These are phyloP conservation scores for Podaxis rugospora DNA, from an alignment of 768 basidiomycete genomes.

Conservation along the genomic window DNA sequence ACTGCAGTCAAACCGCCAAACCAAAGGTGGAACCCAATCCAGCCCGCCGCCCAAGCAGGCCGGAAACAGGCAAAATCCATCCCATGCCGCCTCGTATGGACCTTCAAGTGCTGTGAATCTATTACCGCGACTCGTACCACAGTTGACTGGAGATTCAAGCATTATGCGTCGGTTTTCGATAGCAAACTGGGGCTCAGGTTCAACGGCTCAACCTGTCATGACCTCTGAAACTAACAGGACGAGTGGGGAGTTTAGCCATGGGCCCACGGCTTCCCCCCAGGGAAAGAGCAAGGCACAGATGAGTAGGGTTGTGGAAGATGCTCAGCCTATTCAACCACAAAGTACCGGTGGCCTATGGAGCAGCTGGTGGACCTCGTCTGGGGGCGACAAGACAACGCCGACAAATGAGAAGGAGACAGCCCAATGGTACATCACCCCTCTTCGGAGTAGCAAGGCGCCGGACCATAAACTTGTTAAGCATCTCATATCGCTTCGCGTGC, in stretches of 20 bases:
- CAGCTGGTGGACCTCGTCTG: slow-evolving; percentile 72
- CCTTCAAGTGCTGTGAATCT: slow-evolving; percentile 53
- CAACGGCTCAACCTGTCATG: slow-evolving; percentile 30
- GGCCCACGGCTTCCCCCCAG: slow-evolving; percentile 14
- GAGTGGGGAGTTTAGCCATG: slow-evolving; percentile 32
- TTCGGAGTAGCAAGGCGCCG: slow-evolving; percentile 48
- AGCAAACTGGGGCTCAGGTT: slow-evolving; percentile 51
- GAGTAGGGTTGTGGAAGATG: slow-evolving; percentile 29
- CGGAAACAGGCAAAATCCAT: slow-evolving; percentile 24
- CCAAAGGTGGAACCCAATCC: slow-evolving; percentile 28
- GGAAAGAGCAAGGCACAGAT: slow-evolving; percentile 23
- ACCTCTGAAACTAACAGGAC: slow-evolving; percentile 28
- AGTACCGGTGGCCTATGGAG: slow-evolving; percentile 73
- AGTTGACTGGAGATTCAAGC: slow-evolving; percentile 68
- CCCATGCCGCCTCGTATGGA: slow-evolving; percentile 49
- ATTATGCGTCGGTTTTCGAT: slow-evolving; percentile 67
- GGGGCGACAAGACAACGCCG: slow-evolving; percentile 38
- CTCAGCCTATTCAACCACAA: slow-evolving; percentile 52
- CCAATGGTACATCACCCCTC: slow-evolving; percentile 58
- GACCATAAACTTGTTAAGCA: slow-evolving; percentile 69
- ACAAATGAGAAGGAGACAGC: slow-evolving; percentile 40
- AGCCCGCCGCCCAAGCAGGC: slow-evolving; percentile 23
- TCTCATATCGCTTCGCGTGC: slow-evolving; percentile 78
- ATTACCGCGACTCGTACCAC: slow-evolving; percentile 67
- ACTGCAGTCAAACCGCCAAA: slow-evolving; percentile 50